Evolutionary conservation across 768 basidiomycete species (phyloP).

Genomic region (Panaeolus cyanescens): DNA sequence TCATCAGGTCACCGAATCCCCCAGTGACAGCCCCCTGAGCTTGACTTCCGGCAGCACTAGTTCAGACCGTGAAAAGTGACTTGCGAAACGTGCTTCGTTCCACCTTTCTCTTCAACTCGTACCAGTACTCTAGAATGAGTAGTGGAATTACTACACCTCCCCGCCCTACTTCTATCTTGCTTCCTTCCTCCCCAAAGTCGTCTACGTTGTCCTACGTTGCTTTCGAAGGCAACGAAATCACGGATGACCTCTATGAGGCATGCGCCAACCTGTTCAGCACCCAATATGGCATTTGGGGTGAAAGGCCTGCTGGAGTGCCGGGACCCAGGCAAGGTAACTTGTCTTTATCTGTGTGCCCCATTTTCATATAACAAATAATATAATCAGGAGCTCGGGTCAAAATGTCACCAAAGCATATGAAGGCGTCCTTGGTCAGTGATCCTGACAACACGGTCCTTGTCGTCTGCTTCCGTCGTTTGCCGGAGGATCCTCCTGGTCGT

Average conservation of each 20-base stretch:
- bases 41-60: no score
- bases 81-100: conserved; percentile 5
- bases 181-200: not conserved
- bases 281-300: conserved; percentile 31
- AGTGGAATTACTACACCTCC: not conserved
- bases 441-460: conserved; percentile 19
- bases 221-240: conserved; percentile 7
- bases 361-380: not conserved
- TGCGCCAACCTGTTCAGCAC: conserved; percentile 31
- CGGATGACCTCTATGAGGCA: conserved; percentile 7
- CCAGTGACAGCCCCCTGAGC: no score
- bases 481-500: no score
- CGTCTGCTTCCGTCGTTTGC: no score
- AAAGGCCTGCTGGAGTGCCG: not conserved
- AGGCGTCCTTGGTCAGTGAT: conserved; percentile 2
- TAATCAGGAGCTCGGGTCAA: conserved; percentile 15
- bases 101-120: conserved; percentile 15
- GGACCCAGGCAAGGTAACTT: not conserved
- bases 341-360: not conserved
- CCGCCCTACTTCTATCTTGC: no score
- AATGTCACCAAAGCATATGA: conserved; percentile 5
- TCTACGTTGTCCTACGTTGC: not conserved
- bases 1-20: no score
- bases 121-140: conserved; percentile 13
- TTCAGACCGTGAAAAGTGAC: no score